Conservation (phyloP, 139 green algal species). For the Gonium pectorale region DNA sequence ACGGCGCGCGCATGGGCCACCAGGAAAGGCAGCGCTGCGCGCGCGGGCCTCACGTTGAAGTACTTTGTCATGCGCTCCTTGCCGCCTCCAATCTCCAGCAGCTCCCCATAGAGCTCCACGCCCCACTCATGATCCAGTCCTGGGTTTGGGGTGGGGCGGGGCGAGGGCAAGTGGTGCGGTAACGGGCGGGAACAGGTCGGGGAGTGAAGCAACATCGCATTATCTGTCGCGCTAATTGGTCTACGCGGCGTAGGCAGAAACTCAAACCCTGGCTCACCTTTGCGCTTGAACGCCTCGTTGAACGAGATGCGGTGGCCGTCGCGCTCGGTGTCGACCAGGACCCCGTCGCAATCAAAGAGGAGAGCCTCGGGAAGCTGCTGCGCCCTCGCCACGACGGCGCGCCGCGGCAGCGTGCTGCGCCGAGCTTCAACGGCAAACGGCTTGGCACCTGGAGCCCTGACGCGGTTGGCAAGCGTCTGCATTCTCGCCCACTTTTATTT, state of each 20-base stretch:
- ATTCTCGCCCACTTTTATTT: no score
- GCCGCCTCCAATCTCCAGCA: conserved; percentile 96
- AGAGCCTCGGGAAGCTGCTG: conserved; percentile 65
- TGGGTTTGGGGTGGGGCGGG: conserved; percentile 21
- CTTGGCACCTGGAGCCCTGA: no score
- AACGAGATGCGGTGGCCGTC: conserved; percentile 95
- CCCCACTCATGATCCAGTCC: conserved; percentile 88
- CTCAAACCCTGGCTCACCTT: conserved; percentile 59
- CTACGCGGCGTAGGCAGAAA: no score
- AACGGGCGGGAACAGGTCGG: neutral
- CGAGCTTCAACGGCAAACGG: no score
- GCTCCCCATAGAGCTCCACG: conserved; percentile 93
- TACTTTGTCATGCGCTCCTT: conserved; percentile 99
- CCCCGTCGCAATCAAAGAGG: conserved; percentile 71
- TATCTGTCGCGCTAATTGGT: no score
- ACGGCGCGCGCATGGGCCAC: no score
- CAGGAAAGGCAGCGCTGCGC: no score
- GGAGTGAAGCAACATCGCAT: no score
- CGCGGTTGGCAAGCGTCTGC: no score
- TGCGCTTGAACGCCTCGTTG: conserved; percentile 93
- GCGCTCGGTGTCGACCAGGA: conserved; percentile 95
- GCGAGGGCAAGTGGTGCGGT: neutral
- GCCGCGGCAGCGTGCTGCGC: neutral
- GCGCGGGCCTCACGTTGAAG: conserved; percentile 72
- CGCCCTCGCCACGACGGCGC: neutral